Percentiles rank a stretch among this genome's conserved stretches.
These are phyloP conservation scores for Pascua sp. DNA, from an alignment of 1,284 basidiomycete genomes.

Conservation along the genomic window DNA sequence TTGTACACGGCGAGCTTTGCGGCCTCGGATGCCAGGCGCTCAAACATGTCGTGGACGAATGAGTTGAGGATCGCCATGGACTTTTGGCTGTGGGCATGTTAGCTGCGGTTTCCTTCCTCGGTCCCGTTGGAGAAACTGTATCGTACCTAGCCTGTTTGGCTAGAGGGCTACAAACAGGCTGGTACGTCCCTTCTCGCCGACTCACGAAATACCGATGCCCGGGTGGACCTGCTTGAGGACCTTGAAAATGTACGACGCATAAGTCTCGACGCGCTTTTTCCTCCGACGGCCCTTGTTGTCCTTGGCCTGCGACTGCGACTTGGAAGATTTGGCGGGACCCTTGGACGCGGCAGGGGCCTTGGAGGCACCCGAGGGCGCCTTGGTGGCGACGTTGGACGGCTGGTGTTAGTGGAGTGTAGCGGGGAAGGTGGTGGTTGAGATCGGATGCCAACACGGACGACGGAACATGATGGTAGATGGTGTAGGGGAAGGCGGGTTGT, in stretches of 20 bases:
- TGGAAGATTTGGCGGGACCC: slow-evolving; percentile 54
- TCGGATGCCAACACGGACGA: no score
- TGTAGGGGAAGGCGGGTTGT: not conserved
- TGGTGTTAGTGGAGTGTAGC: slow-evolving; percentile 52
- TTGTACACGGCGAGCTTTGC: slow-evolving; percentile 88
- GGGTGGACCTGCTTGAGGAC: slow-evolving; percentile 71
- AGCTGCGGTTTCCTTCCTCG: not conserved
- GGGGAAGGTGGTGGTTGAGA: slow-evolving; percentile 7
- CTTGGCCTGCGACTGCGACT: slow-evolving; percentile 70
- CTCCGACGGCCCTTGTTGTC: slow-evolving; percentile 69
- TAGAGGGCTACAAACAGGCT: no score
- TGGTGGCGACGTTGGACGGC: slow-evolving; percentile 52
- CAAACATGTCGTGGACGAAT: slow-evolving; percentile 90
- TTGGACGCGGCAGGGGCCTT: slow-evolving; percentile 51
- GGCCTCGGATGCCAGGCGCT: slow-evolving; percentile 85
- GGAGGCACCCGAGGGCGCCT: slow-evolving; percentile 57
- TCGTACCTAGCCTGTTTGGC: no score
- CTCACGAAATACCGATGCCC: slow-evolving; percentile 77
- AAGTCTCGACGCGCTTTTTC: slow-evolving; percentile 84
- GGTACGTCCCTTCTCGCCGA: not conserved
- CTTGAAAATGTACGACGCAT: slow-evolving; percentile 93
- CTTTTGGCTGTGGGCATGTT: slow-evolving; percentile 71
- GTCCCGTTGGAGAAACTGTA: not conserved
- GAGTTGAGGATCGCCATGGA: slow-evolving; percentile 93
- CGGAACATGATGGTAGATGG: not conserved